Conservation (phyloP, 495 filamentous ascomycete genomes). For the Lindgomyces ingoldianus region DNA sequence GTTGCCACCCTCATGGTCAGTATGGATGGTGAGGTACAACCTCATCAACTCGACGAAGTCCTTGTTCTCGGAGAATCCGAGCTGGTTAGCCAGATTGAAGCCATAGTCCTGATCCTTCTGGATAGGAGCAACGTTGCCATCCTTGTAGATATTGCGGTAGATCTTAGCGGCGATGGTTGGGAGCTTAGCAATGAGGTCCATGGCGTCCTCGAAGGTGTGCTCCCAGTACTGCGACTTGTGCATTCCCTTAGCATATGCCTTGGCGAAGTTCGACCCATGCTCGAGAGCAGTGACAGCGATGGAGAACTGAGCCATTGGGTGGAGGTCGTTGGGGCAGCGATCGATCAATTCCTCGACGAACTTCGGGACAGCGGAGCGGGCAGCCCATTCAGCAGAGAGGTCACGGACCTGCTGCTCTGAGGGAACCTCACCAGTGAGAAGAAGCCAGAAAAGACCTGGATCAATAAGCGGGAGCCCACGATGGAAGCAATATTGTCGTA, state of each 20-base stretch:
- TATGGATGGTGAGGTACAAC: slow-evolving; percentile 98
- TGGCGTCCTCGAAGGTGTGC: slow-evolving; percentile 99
- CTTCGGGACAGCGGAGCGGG: slow-evolving; percentile 91
- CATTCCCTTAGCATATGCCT: slow-evolving; percentile 97
- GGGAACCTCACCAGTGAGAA: slow-evolving; percentile 94
- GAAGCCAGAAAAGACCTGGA: slow-evolving; percentile 95
- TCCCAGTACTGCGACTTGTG: slow-evolving; percentile 99
- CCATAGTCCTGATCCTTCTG: slow-evolving; percentile 98
- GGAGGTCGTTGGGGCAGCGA: slow-evolving; percentile 95
- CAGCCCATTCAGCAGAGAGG: slow-evolving; percentile 97
- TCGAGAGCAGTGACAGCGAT: slow-evolving; percentile 96
- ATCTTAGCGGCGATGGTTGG: slow-evolving; percentile 96
- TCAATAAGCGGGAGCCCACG: slow-evolving; percentile 96
- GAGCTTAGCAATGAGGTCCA: slow-evolving; percentile 99
- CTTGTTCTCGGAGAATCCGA: slow-evolving; percentile 90
- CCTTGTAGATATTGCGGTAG: slow-evolving; percentile 99
- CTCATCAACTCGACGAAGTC: slow-evolving; percentile 98
- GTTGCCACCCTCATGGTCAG: slow-evolving; percentile 96
- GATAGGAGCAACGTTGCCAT: slow-evolving; percentile 92
- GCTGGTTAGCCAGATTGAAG: slow-evolving; percentile 98
- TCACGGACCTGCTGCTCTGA: slow-evolving; percentile 96
- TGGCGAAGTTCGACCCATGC: slow-evolving; percentile 94
- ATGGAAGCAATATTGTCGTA: slow-evolving; percentile 50
- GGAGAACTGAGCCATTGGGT: slow-evolving; percentile 99
- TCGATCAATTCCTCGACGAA: slow-evolving; percentile 99